phyloP scores from a whole-genome alignment of 1,284 basidiomycete species.

The Fomitopsis pinicola region DNA sequence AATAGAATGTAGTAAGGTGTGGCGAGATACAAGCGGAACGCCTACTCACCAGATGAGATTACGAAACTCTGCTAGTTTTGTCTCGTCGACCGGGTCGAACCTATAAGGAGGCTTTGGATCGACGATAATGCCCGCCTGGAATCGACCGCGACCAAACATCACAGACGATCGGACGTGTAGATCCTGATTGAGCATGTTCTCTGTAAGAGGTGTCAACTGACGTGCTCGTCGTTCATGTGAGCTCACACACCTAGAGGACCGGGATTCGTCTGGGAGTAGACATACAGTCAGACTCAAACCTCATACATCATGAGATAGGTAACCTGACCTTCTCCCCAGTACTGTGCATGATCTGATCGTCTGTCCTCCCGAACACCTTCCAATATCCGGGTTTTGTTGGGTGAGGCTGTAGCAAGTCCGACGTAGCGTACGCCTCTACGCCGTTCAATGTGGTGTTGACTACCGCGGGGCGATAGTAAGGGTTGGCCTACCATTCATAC shows the following conservation, averaged over 20 bases:
- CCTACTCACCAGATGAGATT: conserved; percentile 30
- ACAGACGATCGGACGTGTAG: conserved; percentile 26
- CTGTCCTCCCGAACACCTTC: conserved; percentile 41
- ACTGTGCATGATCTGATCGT: conserved; percentile 48
- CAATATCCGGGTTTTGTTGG: conserved; percentile 39
- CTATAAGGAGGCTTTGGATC: conserved; percentile 23
- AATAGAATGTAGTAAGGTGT: background rate
- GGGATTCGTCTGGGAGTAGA: conserved; percentile 18
- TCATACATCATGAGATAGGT: background rate
- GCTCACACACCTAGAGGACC: conserved; percentile 12
- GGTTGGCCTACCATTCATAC: background rate
- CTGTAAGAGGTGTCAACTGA: conserved; percentile 17
- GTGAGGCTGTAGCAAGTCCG: conserved; percentile 41
- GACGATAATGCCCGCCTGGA: conserved; percentile 34
- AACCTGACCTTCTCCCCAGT: conserved; percentile 29
- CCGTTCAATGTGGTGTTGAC: conserved; percentile 28
- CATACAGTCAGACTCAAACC: background rate
- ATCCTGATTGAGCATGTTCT: conserved; percentile 27
- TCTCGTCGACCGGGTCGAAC: conserved; percentile 23
- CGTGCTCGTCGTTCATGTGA: background rate
- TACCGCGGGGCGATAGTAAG: conserved; percentile 15
- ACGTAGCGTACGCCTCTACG: conserved; percentile 31
- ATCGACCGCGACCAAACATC: conserved; percentile 37
- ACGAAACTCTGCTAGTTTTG: conserved; percentile 23
- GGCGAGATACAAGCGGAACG: background rate